Conservation (phyloP, 805 yeast genomes). For the Yarrowia sp. region DNA sequence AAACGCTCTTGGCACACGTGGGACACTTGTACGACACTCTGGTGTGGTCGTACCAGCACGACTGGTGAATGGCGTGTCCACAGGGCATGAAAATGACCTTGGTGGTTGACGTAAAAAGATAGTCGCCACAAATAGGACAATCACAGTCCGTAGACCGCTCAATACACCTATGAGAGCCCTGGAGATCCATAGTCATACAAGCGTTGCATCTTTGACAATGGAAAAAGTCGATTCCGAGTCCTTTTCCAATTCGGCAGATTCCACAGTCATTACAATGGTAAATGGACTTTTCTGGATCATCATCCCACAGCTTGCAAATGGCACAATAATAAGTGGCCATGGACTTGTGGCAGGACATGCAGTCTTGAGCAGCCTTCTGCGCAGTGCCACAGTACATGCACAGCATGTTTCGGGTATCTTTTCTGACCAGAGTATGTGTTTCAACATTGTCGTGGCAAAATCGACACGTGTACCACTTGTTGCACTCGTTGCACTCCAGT, state of each 20-base stretch:
- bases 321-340: constrained; percentile 76
- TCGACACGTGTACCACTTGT: constrained; percentile 74
- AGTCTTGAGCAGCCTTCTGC: constrained; percentile 67
- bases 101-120: constrained; percentile 74
- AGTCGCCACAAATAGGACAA: constrained; percentile 91
- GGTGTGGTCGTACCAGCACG: constrained; percentile 77
- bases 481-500: constrained; percentile 72
- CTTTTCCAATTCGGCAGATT: constrained; percentile 85
- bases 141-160: constrained; percentile 85
- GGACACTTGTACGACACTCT: constrained; percentile 88
- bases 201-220: constrained; percentile 90
- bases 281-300: constrained; percentile 66
- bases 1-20: constrained; percentile 75
- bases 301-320: constrained; percentile 79
- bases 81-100: constrained; percentile 90
- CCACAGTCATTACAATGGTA: constrained; percentile 94
- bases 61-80: constrained; percentile 90
- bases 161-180: constrained; percentile 75
- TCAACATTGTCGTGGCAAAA: constrained; percentile 68
- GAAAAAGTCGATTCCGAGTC: constrained; percentile 82
- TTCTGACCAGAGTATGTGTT: constrained; percentile 56
- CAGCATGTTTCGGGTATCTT: constrained; percentile 60
- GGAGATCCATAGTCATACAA: constrained; percentile 76
- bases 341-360: constrained; percentile 61
- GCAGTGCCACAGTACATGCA: constrained; percentile 79